phyloP scores from a whole-genome alignment of 768 basidiomycete genomes.

The Pleurotus tuoliensis region DNA sequence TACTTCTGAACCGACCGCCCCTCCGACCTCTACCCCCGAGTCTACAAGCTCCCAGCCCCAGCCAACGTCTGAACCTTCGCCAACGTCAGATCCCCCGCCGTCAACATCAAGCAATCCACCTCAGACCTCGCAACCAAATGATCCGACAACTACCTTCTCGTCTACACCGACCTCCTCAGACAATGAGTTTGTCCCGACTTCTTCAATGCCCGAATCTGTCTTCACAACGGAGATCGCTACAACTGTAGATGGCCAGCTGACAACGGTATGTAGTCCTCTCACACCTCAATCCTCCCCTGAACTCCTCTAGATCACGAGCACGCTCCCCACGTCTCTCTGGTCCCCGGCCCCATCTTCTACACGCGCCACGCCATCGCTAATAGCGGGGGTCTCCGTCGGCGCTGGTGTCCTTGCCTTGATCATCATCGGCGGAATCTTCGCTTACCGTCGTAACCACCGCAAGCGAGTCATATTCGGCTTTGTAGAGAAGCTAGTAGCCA shows the following conservation, averaged over 20 bases:
- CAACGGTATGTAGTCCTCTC: conserved; percentile 6
- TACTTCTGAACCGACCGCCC: neutral
- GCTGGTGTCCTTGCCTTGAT: neutral
- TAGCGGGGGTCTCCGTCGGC: conserved; percentile 5
- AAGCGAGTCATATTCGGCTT: conserved; percentile 2
- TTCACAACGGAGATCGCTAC: conserved; percentile 5
- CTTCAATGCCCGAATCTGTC: neutral
- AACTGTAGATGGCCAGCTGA: conserved; percentile 5
- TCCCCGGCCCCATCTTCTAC: neutral
- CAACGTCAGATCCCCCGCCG: neutral
- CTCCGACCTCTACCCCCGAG: neutral
- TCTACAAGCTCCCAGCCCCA: neutral
- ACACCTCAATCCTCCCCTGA: neutral
- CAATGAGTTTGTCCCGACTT: neutral
- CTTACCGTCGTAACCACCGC: conserved; percentile 4
- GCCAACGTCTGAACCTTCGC: neutral
- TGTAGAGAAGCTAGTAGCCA: neutral
- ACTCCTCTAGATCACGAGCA: conserved; percentile 3
- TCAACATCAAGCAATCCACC: neutral
- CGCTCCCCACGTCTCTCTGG: conserved; percentile 10
- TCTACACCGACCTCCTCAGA: neutral
- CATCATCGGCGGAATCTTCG: conserved; percentile 5
- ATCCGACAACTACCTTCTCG: neutral
- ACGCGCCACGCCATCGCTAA: neutral
- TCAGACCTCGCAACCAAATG: neutral